phyloP scores from a whole-genome alignment of 768 basidiomycete genomes.

The Coprinellus aureogranulatus region DNA sequence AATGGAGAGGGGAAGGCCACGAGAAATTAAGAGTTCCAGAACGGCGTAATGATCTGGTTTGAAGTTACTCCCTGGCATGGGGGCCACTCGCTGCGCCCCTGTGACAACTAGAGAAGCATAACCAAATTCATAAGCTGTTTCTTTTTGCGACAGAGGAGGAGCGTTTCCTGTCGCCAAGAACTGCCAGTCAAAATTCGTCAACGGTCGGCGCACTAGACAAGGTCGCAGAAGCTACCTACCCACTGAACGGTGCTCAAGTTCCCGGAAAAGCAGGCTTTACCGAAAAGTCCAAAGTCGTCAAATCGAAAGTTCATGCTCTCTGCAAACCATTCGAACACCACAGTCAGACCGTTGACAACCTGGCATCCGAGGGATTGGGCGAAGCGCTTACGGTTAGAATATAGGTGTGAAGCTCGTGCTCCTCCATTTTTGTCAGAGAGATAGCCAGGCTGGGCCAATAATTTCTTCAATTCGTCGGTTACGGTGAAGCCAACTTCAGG shows the following conservation, averaged over 20 bases:
- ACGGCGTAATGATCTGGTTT: slow-evolving; percentile 22
- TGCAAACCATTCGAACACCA: too few species aligned
- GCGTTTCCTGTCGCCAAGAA: slow-evolving; percentile 27
- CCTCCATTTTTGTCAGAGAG: slow-evolving; percentile 24
- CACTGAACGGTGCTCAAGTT: slow-evolving; percentile 15
- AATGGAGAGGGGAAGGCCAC: slow-evolving; percentile 38
- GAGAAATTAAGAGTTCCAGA: slow-evolving; percentile 39
- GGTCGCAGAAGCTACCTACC: slow-evolving; percentile 14
- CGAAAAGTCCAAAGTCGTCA: slow-evolving; percentile 25
- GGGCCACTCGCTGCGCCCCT: slow-evolving; percentile 37
- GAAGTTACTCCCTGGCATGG: neutral
- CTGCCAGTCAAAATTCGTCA: slow-evolving; percentile 14
- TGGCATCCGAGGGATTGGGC: neutral
- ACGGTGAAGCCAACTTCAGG: slow-evolving; percentile 23
- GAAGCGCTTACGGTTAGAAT: slow-evolving; percentile 20
- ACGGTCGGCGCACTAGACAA: neutral
- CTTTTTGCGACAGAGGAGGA: slow-evolving; percentile 36
- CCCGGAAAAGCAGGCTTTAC: slow-evolving; percentile 25
- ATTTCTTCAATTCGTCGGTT: slow-evolving; percentile 23
- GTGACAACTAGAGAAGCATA: slow-evolving; percentile 39
- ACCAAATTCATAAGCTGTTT: slow-evolving; percentile 43
- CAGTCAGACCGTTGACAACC: too few species aligned
- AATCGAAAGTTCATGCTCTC: slow-evolving; percentile 23
- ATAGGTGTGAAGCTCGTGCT: slow-evolving; percentile 25
- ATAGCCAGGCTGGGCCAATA: slow-evolving; percentile 28